A percentile compares a stretch with the other conserved stretches of the same genome.
Evolutionary conservation across 768 basidiomycete genomes (phyloP).

Genomic region (Termitomyces sp.): DNA sequence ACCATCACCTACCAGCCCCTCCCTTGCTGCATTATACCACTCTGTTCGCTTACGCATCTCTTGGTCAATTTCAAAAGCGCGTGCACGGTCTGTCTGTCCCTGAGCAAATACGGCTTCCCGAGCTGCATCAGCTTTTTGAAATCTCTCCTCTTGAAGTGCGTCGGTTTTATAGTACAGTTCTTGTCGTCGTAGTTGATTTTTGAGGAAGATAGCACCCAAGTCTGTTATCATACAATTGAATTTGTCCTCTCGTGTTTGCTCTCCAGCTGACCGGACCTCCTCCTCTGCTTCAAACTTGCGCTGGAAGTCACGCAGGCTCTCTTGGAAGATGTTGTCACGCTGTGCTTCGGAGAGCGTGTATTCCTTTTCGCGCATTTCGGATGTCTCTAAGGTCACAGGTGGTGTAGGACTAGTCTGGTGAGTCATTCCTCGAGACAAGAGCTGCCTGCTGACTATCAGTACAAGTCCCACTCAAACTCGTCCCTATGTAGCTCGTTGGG

Average conservation of each 20-base stretch:
- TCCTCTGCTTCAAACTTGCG: neutral
- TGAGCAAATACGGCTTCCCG: neutral
- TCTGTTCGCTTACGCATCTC: neutral
- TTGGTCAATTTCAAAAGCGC: neutral
- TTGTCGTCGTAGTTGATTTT: no score
- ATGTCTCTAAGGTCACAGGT: no score
- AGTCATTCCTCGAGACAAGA: no score
- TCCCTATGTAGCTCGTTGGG: no score
- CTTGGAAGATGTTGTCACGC: neutral
- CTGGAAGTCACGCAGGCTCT: neutral
- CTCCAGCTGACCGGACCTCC: neutral
- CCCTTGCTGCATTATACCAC: neutral
- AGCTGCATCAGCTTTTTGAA: neutral
- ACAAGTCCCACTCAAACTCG: no score
- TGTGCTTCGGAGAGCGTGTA: neutral
- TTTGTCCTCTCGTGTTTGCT: neutral
- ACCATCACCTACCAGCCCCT: neutral
- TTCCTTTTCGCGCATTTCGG: no score
- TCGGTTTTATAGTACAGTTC: neutral
- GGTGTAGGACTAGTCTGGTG: no score
- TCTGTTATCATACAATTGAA: neutral
- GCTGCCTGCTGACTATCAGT: no score
- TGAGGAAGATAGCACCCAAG: neutral
- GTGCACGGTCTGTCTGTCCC: neutral
- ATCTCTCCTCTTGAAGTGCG: conserved; percentile 2